Evolutionary conservation across 116 monocot species (phyloP), one percentile per base, ranked within the genome.

Genomic region (Papilionanthe hybrid): DNA sequence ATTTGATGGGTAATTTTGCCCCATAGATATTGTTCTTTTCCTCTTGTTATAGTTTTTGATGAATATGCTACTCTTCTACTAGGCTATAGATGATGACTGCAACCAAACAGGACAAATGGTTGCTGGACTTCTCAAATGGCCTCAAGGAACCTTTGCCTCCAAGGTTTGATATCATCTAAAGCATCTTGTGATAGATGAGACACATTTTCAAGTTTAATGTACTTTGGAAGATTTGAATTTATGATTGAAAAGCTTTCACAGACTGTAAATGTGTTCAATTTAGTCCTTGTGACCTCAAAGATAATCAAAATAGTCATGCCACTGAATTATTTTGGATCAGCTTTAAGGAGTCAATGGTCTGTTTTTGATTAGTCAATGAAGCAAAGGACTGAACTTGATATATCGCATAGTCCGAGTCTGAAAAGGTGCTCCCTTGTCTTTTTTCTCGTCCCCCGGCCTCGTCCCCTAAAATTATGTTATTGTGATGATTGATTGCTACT

Each of bases 31-130:
- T 65, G 0, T 41, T 22, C 42, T 1, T 72, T 72, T 19, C 55
- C 20, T 9, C 53, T 72, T 29, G 42, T 82, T 20, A 47, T 27
- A 12, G 43, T 44, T 12, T 43, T 73, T 81, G 60, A 27, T 71
- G 37, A 27, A 60, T 47, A 22, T 75, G 29, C n/a, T 79, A 11
- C 72, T 78, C n/a, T 42, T 75, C 57, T 19, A 22, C 25, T 81
- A 98, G 97, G 97, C 97, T 27, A 98, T 98, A 79, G 97, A 98
- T 84, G 94, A 94, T 81, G 97, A 98, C 76, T 94, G 97, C 85
- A 98, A 98, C 77, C 97, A 98, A 88, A 98, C 97, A 58, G 97
- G 97, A 27, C 97, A 98, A 76, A 98, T 98, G 97, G 91, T 98
- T 76, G 94, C 94, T 77, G 94, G 91, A 49, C 63, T 98, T 77